Evolutionary conservation across 179 eudicot genomes (phyloP), one percentile per base, ranked within the genome.

Genomic region (Camellia oleifera): DNA sequence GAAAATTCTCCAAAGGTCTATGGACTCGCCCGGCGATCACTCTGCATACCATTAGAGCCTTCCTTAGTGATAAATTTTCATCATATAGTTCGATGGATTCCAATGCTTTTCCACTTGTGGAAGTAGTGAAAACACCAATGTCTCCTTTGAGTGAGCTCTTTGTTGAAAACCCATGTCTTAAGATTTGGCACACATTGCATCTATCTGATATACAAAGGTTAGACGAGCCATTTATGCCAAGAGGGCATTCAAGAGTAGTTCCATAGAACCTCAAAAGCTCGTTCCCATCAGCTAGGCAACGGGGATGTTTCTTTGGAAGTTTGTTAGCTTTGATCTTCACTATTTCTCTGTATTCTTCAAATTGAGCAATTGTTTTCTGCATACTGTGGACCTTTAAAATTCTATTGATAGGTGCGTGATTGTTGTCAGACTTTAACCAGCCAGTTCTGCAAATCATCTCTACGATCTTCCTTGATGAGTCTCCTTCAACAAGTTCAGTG

Each of bases 1-100:
- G 81, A 10, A 83, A 40, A 68, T 89, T 90, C 70, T 84, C 83
- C 86, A 83, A 53, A 0, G 94, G 93, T 79, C 88, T 84, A 70
- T 92, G 92, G 48, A 93, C 98, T 57, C 98, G 84, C 65, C 98
- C 98, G 0, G 98, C 98, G 40, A 93, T 87, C 77, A 89, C 97
- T 78, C 98, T 88, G 81, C 98, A 92, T 0, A 93, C 84, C 48
- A 93, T 87, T 80, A 93, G 78, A 52, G 91, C 97, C 83, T 82
- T 91, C 79, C 89, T 89, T 54, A 60, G 5, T 23, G 3, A 45
- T 64, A 67, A 40, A 7, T 72, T 45, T 0, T 26, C 58, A 10
- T 72, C 46, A 40, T 40, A 53, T 0, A 63, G 17, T 9, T 86
- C 81, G 44, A 87, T 81, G 46, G 85, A 76, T 57, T 82, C 88